phyloP scores from a whole-genome alignment of 306 rosid genomes.

The Vigna nakashimae region DNA sequence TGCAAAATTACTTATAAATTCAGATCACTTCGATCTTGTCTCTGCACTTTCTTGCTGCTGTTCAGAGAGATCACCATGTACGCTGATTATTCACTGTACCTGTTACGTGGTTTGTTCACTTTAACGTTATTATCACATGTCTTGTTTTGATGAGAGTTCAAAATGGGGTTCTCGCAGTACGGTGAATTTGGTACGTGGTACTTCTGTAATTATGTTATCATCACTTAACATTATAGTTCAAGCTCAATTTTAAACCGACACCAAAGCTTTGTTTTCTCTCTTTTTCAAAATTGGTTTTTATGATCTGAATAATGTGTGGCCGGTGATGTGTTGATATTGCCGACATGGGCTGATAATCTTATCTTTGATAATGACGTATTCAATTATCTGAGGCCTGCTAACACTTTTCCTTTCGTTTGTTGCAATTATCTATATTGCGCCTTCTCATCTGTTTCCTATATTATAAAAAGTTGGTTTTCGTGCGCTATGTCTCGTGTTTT shows the following conservation, averaged over 20 bases:
- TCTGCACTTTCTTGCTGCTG: background rate
- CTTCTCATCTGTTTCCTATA: background rate
- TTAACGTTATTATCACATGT: too few relatives aligned
- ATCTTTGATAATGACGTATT: slow-evolving; percentile 32
- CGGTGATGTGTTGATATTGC: slow-evolving; percentile 44
- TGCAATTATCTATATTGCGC: background rate
- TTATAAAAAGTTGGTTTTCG: background rate
- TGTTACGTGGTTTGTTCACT: too few relatives aligned
- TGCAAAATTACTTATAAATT: background rate
- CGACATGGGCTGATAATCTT: slow-evolving; percentile 47
- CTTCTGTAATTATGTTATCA: background rate
- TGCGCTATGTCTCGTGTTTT: background rate
- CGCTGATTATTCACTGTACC: too few relatives aligned
- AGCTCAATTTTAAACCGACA: too few relatives aligned
- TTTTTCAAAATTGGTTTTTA: too few relatives aligned
- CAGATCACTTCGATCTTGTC: background rate
- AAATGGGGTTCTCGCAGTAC: too few relatives aligned
- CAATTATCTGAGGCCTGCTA: slow-evolving; percentile 40
- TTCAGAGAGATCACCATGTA: too few relatives aligned
- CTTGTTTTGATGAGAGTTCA: too few relatives aligned
- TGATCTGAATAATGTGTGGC: background rate
- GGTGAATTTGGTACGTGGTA: too few relatives aligned
- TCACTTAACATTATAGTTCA: background rate
- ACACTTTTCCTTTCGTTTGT: background rate
- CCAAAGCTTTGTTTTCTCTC: too few relatives aligned